These are phyloP conservation scores for Nannochloropsis granulata DNA, from an alignment of 108 stramenopile species.

Conservation along the genomic window DNA sequence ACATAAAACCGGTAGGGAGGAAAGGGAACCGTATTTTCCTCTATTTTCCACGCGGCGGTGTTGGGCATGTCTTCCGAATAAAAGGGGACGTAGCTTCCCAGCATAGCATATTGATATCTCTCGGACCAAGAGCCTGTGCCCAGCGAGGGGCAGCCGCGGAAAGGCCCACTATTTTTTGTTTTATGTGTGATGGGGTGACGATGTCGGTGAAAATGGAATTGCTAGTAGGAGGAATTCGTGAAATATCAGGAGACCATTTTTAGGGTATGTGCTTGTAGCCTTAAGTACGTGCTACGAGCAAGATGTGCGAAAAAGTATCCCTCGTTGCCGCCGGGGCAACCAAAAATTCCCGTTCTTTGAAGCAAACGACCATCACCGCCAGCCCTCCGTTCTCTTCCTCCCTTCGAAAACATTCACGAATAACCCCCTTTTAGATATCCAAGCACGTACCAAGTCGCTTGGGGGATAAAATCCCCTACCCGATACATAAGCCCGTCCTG, in stretches of 20 bases:
- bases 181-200: neutral
- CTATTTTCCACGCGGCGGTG: neutral
- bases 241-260: no score
- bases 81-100: neutral
- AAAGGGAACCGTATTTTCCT: neutral
- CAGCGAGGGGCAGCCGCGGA: neutral
- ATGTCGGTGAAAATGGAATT: no score
- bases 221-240: no score
- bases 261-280: no score
- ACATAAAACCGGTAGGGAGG: neutral
- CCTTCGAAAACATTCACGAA: no score
- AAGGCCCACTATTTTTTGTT: neutral
- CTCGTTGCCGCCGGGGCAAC: no score
- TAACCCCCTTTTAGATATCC: no score
- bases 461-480: neutral
- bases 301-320: no score
- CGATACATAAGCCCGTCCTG: neutral
- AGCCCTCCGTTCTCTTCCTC: no score
- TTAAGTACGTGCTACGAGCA: no score
- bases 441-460: neutral
- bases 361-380: no score
- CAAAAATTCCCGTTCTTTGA: no score
- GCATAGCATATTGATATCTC: neutral
- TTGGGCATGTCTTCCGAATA: neutral
- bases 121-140: neutral